Percentiles rank a stretch among this genome's conserved stretches.
Conservation (phyloP, 176 grass and related monocot species). For the Musa itinerans region DNA sequence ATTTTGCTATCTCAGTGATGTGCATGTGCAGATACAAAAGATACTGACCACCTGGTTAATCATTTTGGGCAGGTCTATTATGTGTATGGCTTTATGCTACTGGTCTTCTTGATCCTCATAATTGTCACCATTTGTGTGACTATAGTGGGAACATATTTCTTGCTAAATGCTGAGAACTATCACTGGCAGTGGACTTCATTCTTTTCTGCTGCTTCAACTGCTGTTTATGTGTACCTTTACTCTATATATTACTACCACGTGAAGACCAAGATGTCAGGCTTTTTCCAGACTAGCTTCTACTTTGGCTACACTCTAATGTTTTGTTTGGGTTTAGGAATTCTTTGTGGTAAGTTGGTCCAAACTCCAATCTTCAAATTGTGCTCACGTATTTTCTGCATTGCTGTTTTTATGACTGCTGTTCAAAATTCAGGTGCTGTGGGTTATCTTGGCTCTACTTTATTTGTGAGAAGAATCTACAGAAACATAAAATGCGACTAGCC, state of each 20-base stretch:
- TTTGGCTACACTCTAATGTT: slow-evolving; percentile 95
- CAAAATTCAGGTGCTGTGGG: not conserved
- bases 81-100: slow-evolving; percentile 87
- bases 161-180: slow-evolving; percentile 89
- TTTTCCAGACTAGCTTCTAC: slow-evolving; percentile 92
- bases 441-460: slow-evolving; percentile 6
- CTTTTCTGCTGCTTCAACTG: slow-evolving; percentile 89
- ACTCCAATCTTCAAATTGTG: not conserved
- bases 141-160: slow-evolving; percentile 88
- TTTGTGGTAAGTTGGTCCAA: slow-evolving; percentile 44
- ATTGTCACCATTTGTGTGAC: slow-evolving; percentile 89
- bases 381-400: not conserved
- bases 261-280: slow-evolving; percentile 95
- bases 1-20: not conserved
- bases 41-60: slow-evolving; percentile 18
- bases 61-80: slow-evolving; percentile 53
- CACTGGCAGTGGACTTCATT: slow-evolving; percentile 97
- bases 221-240: slow-evolving; percentile 84
- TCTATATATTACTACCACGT: slow-evolving; percentile 81
- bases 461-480: slow-evolving; percentile 8
- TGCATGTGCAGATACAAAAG: not conserved
- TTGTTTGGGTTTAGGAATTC: slow-evolving; percentile 81
- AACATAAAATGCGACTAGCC: slow-evolving; percentile 8
- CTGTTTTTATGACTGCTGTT: not conserved
- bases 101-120: slow-evolving; percentile 80